Percentiles rank a stretch among this genome's conserved stretches.
Conservation (phyloP, 225 moss, liverwort and hornwort species). For the Thuidium tamariscinum region DNA sequence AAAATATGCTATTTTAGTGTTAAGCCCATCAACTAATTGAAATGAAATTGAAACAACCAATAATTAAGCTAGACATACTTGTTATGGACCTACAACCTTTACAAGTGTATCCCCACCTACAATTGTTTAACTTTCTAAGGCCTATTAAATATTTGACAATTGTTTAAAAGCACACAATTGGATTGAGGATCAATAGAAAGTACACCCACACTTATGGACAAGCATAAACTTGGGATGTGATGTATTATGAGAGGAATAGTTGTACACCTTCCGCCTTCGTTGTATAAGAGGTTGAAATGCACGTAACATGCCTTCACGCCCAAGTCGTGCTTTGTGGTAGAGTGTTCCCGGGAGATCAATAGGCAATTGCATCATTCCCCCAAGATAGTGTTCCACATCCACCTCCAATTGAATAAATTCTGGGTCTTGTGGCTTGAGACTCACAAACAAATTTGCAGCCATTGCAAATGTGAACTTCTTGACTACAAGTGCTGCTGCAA, state of each 20-base stretch:
- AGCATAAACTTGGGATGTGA: background rate
- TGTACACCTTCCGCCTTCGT: background rate
- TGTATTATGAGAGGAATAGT: background rate
- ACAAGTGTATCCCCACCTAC: fast-evolving
- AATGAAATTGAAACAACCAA: background rate
- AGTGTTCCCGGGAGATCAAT: background rate
- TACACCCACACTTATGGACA: background rate
- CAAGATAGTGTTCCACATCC: background rate
- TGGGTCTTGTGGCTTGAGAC: background rate
- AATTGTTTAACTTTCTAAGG: background rate
- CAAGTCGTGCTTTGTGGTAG: background rate
- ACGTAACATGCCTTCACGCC: background rate
- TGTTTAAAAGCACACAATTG: fast-evolving
- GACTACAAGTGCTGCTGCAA: background rate
- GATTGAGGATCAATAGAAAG: background rate
- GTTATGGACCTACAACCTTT: background rate
- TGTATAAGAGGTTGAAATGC: background rate
- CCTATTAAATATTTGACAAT: background rate
- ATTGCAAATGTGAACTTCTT: background rate
- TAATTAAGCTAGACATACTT: background rate
- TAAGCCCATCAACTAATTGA: background rate
- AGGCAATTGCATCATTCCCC: background rate
- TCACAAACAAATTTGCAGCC: background rate
- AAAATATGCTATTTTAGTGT: background rate
- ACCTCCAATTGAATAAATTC: background rate